Percentiles rank a stretch among this genome's conserved stretches.
Conservation (phyloP, 345 rosid species). For the Eucalyptus fibrosa region DNA sequence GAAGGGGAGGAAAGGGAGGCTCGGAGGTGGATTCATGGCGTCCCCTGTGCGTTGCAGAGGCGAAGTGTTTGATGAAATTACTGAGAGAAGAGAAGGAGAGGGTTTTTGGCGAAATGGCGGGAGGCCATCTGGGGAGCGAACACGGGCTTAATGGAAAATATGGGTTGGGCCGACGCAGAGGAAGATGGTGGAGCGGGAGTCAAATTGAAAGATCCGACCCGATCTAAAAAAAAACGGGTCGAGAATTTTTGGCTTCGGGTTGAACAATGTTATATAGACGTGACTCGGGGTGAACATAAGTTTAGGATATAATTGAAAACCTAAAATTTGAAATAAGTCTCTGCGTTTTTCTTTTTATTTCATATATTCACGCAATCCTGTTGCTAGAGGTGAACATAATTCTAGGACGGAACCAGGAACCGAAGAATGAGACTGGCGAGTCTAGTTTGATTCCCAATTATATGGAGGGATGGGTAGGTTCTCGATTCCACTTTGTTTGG, state of each 20-base stretch:
- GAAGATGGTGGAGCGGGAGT: not conserved
- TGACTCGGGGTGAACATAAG: too few relatives aligned
- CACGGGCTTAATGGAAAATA: not conserved
- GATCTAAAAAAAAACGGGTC: not conserved
- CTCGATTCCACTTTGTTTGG: too few relatives aligned
- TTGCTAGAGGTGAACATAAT: accelerated
- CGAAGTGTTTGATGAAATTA: not conserved
- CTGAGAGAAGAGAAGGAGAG: not conserved
- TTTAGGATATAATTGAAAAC: too few relatives aligned
- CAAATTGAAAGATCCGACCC: not conserved
- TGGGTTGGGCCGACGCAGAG: not conserved
- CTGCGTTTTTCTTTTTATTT: accelerated
- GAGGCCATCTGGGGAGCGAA: not conserved
- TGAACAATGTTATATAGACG: not conserved
- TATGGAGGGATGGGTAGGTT: too few relatives aligned
- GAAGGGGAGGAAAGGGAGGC: not conserved
- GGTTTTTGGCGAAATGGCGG: not conserved
- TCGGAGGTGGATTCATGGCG: not conserved
- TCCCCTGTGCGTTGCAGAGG: not conserved
- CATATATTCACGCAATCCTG: accelerated
- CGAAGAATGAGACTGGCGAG: too few relatives aligned
- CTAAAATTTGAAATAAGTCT: not conserved
- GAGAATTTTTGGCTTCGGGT: not conserved
- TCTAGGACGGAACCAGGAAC: too few relatives aligned
- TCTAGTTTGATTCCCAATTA: too few relatives aligned